Evolutionary conservation across 2,329 filamentous ascomycete genomes (phyloP).

Genomic region (Monilinia laxa): DNA sequence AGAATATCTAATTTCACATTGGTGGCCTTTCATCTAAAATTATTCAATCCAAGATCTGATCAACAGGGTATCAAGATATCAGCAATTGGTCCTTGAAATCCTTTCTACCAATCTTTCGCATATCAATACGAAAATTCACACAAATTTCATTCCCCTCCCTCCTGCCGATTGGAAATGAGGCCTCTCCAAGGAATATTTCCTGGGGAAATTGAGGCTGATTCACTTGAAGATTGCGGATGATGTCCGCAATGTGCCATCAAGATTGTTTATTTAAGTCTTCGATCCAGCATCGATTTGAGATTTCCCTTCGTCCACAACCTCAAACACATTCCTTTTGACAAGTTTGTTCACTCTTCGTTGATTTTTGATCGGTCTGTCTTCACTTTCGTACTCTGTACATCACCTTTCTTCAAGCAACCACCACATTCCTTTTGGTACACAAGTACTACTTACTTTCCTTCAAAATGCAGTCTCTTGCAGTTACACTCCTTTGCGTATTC

Average conservation of each 20-base stretch:
- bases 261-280: background rate
- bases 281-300: background rate
- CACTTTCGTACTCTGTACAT: background rate
- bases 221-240: background rate
- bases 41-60: background rate
- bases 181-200: background rate
- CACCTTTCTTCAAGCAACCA: background rate
- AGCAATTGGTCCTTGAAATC: background rate
- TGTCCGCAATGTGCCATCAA: background rate
- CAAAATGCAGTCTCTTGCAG: conserved; percentile 15
- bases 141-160: background rate
- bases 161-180: background rate
- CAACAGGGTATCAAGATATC: background rate
- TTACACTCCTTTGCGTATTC: background rate
- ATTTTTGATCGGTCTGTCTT: background rate
- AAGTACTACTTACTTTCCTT: background rate
- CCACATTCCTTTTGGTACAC: conserved; percentile 1
- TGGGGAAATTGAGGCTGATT: background rate
- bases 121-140: background rate
- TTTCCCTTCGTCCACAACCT: background rate
- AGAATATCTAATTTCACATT: background rate
- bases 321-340: conserved; percentile 5
- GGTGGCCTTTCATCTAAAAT: background rate
- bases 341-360: background rate
- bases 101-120: too few species aligned